A percentile compares a stretch with the other conserved stretches of the same genome.
phyloP scores from a whole-genome alignment of 441 rosid species.

The Arabidopsis hybrid region DNA sequence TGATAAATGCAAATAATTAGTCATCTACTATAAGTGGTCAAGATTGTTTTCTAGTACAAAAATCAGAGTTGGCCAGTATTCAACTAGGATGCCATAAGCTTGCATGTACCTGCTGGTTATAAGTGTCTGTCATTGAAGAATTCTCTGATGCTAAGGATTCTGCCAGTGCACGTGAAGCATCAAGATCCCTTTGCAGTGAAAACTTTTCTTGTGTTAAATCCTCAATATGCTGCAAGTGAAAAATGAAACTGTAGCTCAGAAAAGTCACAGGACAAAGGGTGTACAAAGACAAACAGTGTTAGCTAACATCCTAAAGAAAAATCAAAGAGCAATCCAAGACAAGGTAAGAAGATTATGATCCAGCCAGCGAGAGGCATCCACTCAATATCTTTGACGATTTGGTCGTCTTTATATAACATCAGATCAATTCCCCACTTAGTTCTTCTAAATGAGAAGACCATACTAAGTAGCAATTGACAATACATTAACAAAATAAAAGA shows the following conservation, averaged over 20 bases:
- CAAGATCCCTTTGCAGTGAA: slow-evolving; percentile 90
- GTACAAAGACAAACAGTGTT: slow-evolving; percentile 4
- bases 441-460: slow-evolving; percentile 11
- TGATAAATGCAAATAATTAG: slow-evolving; percentile 11
- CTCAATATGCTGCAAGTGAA: slow-evolving; percentile 79
- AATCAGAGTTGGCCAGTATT: background rate
- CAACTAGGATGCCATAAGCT: slow-evolving; percentile 29
- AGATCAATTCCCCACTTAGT: slow-evolving; percentile 16
- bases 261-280: slow-evolving; percentile 6
- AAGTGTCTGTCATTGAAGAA: slow-evolving; percentile 84
- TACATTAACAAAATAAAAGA: slow-evolving; percentile 9
- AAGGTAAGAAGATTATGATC: slow-evolving; percentile 7
- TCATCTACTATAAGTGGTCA: slow-evolving; percentile 8
- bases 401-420: slow-evolving; percentile 19
- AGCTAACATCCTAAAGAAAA: slow-evolving; percentile 17
- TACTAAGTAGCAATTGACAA: slow-evolving; percentile 24
- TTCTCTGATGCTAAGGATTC: slow-evolving; percentile 93
- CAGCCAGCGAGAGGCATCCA: slow-evolving; percentile 2
- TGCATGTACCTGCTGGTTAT: slow-evolving; percentile 79
- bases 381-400: slow-evolving; percentile 20
- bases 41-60: slow-evolving; percentile 3
- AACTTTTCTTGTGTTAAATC: slow-evolving; percentile 93
- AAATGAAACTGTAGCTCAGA: slow-evolving; percentile 27
- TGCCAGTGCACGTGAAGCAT: slow-evolving; percentile 82
- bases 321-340: slow-evolving; percentile 10